Evolutionary conservation across 352 stramenopile genomes (phyloP).

Genomic region (Pythium guiyangense): DNA sequence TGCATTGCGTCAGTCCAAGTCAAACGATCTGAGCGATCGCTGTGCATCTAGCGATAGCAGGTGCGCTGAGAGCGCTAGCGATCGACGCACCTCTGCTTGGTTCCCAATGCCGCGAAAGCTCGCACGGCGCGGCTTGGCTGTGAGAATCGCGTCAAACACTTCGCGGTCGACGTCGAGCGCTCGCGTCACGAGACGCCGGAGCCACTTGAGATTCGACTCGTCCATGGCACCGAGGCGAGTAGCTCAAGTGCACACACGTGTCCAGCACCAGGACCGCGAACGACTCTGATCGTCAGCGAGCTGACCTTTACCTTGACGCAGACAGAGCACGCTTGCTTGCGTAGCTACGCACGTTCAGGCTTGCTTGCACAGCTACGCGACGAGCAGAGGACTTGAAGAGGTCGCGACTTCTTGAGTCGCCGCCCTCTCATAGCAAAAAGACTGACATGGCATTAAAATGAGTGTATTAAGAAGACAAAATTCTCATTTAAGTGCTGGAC

Average conservation of each 20-base stretch:
- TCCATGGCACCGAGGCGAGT: conserved; percentile 30
- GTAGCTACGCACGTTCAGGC: no score
- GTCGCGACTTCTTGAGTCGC: no score
- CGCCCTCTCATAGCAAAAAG: no score
- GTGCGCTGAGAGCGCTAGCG: neutral
- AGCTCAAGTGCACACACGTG: neutral
- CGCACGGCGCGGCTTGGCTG: conserved; percentile 21
- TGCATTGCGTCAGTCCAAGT: neutral
- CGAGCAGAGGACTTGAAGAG: no score
- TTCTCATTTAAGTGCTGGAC: no score
- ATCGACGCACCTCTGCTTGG: conserved; percentile 27
- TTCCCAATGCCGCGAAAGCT: conserved; percentile 26
- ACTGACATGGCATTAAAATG: no score
- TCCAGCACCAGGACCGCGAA: neutral
- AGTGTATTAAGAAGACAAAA: no score
- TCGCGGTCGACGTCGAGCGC: conserved; percentile 51
- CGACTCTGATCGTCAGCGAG: neutral
- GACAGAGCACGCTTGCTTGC: no score
- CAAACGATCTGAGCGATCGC: neutral
- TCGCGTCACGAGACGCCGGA: conserved; percentile 56
- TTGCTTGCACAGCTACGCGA: no score
- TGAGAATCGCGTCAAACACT: conserved; percentile 52
- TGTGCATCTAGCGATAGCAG: neutral
- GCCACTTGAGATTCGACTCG: conserved; percentile 44
- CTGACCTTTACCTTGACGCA: no score